phyloP scores from a whole-genome alignment of 176 grass and related monocot species.

The Eleusine indica region DNA sequence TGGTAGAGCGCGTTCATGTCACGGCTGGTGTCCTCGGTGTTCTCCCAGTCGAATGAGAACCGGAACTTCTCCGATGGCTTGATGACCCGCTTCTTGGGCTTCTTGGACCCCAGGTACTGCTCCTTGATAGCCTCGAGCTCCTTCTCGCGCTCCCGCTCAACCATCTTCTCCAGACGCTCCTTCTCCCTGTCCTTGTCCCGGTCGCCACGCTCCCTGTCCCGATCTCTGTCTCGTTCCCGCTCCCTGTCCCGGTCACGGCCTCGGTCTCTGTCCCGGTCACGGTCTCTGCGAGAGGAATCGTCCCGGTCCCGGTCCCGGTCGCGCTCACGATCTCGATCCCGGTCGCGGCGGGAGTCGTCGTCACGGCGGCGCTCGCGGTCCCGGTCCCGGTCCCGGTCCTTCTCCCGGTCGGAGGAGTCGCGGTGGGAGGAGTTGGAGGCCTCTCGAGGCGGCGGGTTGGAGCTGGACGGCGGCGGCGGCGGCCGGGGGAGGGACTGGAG shows the following conservation, averaged over 20 bases:
- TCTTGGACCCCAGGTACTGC: constrained; percentile 94
- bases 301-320: constrained; percentile 44
- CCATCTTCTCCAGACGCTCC: constrained; percentile 73
- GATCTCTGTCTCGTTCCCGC: constrained; percentile 44
- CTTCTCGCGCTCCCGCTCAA: constrained; percentile 83
- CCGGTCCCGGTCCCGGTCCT: constrained; percentile 38
- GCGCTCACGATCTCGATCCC: constrained; percentile 62
- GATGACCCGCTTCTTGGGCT: constrained; percentile 94
- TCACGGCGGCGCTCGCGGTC: constrained; percentile 52
- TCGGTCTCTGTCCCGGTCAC: constrained; percentile 55
- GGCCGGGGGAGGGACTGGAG: constrained; percentile 51
- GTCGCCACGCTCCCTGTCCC: constrained; percentile 66
- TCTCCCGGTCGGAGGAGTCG: constrained; percentile 39
- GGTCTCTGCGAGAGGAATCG: constrained; percentile 46
- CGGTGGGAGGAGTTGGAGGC: constrained; percentile 16
- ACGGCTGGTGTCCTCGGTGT: constrained; percentile 92
- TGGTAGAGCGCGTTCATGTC: constrained; percentile 96
- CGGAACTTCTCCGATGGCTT: constrained; percentile 98
- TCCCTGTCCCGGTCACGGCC: constrained; percentile 58
- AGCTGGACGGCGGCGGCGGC: constrained; percentile 28
- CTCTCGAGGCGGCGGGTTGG: constrained; percentile 40
- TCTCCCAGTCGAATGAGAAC: constrained; percentile 98
- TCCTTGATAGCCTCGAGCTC: constrained; percentile 94
- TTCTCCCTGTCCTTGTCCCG: constrained; percentile 71
- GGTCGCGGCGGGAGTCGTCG: constrained; percentile 60